Evolutionary conservation across 2,329 filamentous ascomycete genomes (phyloP), one percentile per base, ranked within the genome.

Genomic region (Neodidymelliopsis sp.): DNA sequence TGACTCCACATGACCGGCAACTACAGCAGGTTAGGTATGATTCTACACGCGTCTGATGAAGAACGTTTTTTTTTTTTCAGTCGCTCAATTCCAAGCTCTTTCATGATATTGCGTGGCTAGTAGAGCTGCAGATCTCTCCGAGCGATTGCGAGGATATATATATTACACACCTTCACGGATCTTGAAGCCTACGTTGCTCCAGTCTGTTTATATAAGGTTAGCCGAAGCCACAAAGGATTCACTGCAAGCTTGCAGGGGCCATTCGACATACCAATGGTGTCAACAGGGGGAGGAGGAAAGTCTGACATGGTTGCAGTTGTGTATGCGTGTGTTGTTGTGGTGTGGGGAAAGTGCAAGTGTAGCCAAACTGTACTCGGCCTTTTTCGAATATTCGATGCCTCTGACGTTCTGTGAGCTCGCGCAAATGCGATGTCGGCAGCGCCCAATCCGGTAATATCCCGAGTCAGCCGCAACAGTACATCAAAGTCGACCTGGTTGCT

Each of bases 1-100:
- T 37, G 88, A 91, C 77, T 96, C 90, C 71, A 97, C 86, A 77
- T 97, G 93, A 64, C 93, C 93, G 68, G 96, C 96, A 69, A 97
- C 92, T 91, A 64, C 6, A 34, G 31, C 12, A 24, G 13, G 18
- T 50, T 36, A 50, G 40, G 28, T 23, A 22, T n/a, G n/a, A n/a
- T n/a, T n/a, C n/a, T n/a, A n/a, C n/a, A n/a, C n/a, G n/a, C n/a
- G n/a, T n/a, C n/a, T n/a, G n/a, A n/a, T n/a, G n/a, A n/a, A n/a
- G n/a, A n/a, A n/a, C n/a, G n/a, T n/a, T n/a, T n/a, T n/a, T n/a
- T n/a, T 18, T 19, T 33, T 11, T 19, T 10, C 4, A 15, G 11
- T 15, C 11, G 10, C 20, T n/a, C 19, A 16, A 16, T 12, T 30
- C 19, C 23, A 13, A 44, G 24, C 40, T 40, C 40, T 50, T 41